Conservation (phyloP, 176 grass and related monocot genomes). For the Saccharum spontaneum region DNA sequence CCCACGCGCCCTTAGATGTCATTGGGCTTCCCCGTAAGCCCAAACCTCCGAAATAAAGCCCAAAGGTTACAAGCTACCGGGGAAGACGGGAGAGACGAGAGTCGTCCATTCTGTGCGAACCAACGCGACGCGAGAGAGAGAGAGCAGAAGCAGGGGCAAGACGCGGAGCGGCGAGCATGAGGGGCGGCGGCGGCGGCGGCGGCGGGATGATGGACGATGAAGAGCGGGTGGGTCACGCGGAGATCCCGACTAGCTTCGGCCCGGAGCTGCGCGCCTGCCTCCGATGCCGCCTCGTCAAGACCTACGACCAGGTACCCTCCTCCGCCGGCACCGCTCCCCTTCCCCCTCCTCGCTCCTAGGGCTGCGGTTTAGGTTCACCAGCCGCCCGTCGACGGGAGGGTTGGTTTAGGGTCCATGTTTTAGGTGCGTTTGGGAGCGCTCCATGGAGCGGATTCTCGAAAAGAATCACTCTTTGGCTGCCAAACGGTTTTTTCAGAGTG, state of each 20-base stretch:
- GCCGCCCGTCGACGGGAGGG: no score
- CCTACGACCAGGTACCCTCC: constrained; percentile 80
- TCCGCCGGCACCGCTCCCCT: neutral
- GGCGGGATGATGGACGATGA: constrained; percentile 60
- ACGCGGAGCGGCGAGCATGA: constrained; percentile 6
- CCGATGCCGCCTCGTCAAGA: constrained; percentile 98
- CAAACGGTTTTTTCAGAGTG: no score
- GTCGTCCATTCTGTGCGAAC: neutral
- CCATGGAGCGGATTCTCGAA: no score
- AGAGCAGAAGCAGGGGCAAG: neutral
- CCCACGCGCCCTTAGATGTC: neutral
- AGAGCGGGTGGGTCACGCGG: constrained; percentile 47
- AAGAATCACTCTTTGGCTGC: no score
- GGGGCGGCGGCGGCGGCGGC: constrained; percentile 43
- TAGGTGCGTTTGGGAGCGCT: no score
- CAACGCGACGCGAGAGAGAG: neutral
- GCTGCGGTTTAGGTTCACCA: neutral
- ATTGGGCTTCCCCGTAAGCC: neutral
- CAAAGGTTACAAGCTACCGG: neutral
- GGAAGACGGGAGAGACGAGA: neutral
- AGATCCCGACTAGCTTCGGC: constrained; percentile 98
- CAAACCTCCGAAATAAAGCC: neutral
- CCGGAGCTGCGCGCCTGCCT: constrained; percentile 97
- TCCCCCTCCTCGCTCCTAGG: neutral
- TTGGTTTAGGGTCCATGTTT: neutral